Conservation (phyloP, 2,329 filamentous ascomycete genomes). For the Akanthomyces uredinophilus region DNA sequence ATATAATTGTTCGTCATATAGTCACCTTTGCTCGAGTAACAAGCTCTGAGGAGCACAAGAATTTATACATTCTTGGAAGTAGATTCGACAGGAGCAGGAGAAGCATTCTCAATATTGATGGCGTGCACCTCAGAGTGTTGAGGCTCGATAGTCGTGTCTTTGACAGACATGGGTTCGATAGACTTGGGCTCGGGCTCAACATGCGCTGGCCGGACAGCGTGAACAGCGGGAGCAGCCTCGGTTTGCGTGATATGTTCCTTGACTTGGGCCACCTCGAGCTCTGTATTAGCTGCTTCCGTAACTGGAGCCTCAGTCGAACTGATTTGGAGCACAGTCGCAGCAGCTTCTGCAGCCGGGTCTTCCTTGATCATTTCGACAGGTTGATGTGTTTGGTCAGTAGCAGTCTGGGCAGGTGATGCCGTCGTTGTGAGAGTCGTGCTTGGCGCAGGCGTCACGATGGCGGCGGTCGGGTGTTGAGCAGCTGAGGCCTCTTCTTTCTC, state of each 20-base stretch:
- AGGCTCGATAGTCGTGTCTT: background rate
- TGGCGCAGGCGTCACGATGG: background rate
- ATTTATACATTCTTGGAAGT: background rate
- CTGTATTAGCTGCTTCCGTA: background rate
- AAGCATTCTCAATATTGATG: background rate
- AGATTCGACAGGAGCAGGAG: background rate
- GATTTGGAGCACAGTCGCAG: background rate
- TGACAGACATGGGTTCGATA: background rate
- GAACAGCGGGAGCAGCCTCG: background rate
- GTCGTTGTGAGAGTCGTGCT: background rate
- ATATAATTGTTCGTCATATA: constrained; percentile 11
- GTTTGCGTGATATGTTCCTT: background rate
- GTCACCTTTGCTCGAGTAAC: background rate
- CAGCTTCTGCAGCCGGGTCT: background rate
- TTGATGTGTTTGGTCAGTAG: background rate
- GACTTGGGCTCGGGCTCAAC: background rate
- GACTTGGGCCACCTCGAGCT: background rate
- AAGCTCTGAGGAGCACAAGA: background rate
- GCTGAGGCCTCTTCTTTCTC: constrained; percentile 16
- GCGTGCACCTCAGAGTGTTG: background rate
- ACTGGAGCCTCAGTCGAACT: background rate
- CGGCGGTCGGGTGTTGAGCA: background rate
- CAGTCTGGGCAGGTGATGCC: background rate
- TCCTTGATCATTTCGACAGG: constrained; percentile 14
- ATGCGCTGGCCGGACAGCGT: too few species aligned